A percentile compares a stretch with the other conserved stretches of the same genome.
phyloP scores from a whole-genome alignment of 352 stramenopile genomes.

The Achlya hypogyna region DNA sequence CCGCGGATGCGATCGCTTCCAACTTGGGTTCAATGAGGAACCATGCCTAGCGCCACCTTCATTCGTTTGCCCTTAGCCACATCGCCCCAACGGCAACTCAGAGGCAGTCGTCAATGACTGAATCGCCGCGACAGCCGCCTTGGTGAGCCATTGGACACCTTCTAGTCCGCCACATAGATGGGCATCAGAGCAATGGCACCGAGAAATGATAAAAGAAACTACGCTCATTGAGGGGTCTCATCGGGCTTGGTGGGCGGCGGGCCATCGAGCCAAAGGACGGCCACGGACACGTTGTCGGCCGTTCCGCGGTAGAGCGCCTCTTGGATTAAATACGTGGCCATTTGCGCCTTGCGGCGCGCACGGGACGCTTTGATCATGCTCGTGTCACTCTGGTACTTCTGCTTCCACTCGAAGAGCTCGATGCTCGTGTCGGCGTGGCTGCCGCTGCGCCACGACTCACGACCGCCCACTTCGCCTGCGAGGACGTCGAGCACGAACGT shows the following conservation, averaged over 20 bases:
- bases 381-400: slow-evolving; percentile 84
- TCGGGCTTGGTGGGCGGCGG: background rate
- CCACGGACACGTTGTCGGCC: slow-evolving; percentile 87
- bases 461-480: slow-evolving; percentile 66
- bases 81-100: no score
- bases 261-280: slow-evolving; percentile 75
- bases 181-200: background rate
- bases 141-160: no score
- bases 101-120: no score
- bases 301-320: slow-evolving; percentile 85
- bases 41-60: no score
- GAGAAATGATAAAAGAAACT: no score
- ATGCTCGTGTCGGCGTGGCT: slow-evolving; percentile 75
- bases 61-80: no score
- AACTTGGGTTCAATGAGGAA: no score
- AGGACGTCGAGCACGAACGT: slow-evolving; percentile 87
- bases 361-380: slow-evolving; percentile 86
- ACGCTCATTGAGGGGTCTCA: no score
- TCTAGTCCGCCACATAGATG: background rate
- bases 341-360: slow-evolving; percentile 81
- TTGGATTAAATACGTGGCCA: slow-evolving; percentile 87
- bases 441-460: slow-evolving; percentile 71
- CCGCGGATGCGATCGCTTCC: no score
- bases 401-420: slow-evolving; percentile 84
- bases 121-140: no score